Evolutionary conservation across 495 filamentous ascomycete genomes (phyloP).

Genomic region (Hypomontagnella submonticulosa): DNA sequence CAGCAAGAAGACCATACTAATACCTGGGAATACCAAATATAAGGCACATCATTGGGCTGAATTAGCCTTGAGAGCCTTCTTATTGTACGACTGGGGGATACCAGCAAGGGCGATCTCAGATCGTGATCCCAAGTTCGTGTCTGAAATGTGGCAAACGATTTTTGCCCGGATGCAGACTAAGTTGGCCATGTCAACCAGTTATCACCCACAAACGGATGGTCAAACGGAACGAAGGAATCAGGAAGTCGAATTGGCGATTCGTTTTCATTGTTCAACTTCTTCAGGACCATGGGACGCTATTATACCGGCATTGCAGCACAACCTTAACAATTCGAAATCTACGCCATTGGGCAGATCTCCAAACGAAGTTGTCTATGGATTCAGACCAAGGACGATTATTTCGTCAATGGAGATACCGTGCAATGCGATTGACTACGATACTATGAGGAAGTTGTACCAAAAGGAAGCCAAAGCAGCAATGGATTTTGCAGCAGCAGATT

Average conservation of each 20-base stretch:
- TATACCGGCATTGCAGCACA: constrained; percentile 14
- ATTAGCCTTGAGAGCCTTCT: not conserved
- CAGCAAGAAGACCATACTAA: constrained; percentile 3
- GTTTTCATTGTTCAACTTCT: not conserved
- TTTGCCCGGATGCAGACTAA: not conserved
- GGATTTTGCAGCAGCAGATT: not conserved
- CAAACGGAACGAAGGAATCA: constrained; percentile 7
- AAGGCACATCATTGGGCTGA: not conserved
- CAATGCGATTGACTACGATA: not conserved
- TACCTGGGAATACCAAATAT: not conserved
- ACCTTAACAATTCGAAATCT: constrained; percentile 11
- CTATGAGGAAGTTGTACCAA: not conserved
- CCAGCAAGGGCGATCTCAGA: too few relatives aligned
- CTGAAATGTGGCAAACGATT: not conserved
- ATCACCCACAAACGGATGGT: constrained; percentile 7
- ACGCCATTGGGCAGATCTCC: not conserved
- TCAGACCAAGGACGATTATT: constrained; percentile 2
- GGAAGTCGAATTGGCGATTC: constrained; percentile 1
- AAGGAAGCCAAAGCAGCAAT: constrained; percentile 13
- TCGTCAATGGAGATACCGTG: not conserved
- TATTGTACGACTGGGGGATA: not conserved
- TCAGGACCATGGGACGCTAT: not conserved
- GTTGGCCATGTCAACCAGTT: not conserved
- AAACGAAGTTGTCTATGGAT: constrained; percentile 13
- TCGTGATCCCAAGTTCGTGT: not conserved